Evolutionary conservation across 768 basidiomycete genomes (phyloP), one percentile per base, ranked within the genome.

Genomic region (Auricularia sp.): DNA sequence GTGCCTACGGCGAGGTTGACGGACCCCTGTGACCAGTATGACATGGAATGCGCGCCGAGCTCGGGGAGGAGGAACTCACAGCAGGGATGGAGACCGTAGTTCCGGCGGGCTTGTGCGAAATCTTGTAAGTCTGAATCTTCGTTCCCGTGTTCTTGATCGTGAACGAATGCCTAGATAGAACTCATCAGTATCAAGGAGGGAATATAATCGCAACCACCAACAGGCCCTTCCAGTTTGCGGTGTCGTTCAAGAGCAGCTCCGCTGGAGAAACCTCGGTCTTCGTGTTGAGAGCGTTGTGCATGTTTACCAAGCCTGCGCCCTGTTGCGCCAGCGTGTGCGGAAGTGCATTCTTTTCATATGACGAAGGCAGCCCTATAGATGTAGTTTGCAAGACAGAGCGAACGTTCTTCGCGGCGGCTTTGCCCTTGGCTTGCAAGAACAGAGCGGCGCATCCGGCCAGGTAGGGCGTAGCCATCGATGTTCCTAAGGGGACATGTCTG

Each of bases 161-260:
- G 18, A 59, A 29, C 14, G 47, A 16, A 21, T 51, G 47, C 21
- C 47, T 51, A 51, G 18, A 51, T 29, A 21, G 47, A 6, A 6
- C 6, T 16, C 6, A 18, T 51, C 47, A 51, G 47, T 18, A 51
- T 18, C 16, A 51, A 29, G 36, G 29, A 29, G 3, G 29, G 29
- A 29, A 29, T 29, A 29, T 29, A 29, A 2, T 29, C 29, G 29
- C 29, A 29, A 29, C 29, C 29, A 29, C 29, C 29, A 29, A 18
- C 64, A 34, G 64, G 3, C 23, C 11, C 61, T 75, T 72, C 71
- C 83, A 82, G 70, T 85, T 76, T 7, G 81, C 78, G 3, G 86
- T 87, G 70, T 87, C 87, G 67, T 89, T 88, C 44, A 87, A 72
- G 44, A 83, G 68, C n/a, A 88, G 74, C 69, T 86, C 81, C 14